Conservation (phyloP, 306 rosid genomes). For the Morella rubra region DNA sequence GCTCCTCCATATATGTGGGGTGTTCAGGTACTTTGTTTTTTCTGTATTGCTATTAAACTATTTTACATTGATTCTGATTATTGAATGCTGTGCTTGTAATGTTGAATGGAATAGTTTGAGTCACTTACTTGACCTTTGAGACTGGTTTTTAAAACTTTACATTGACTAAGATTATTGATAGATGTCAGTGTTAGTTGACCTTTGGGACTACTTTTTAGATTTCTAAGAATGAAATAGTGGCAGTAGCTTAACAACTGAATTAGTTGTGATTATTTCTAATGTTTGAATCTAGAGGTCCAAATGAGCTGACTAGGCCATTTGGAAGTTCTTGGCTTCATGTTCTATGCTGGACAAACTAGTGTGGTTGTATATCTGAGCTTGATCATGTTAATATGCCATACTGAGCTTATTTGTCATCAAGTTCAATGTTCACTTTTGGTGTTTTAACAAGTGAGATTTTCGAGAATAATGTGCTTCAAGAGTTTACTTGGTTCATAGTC, state of each 20-base stretch:
- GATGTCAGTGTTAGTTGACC: background rate
- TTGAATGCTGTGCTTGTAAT: slow-evolving; percentile 9
- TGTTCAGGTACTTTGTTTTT: slow-evolving; percentile 64
- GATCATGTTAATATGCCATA: background rate
- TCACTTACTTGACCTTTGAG: background rate
- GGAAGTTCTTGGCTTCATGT: background rate
- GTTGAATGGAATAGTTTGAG: background rate
- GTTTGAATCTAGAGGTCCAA: background rate
- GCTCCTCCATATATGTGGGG: slow-evolving; percentile 99
- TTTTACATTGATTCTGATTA: background rate
- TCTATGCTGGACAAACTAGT: background rate
- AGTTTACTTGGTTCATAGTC: background rate
- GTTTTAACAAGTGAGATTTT: background rate
- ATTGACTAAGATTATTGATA: background rate
- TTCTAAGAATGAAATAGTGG: background rate
- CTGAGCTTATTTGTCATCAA: background rate
- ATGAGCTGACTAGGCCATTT: background rate
- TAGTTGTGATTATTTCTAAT: background rate
- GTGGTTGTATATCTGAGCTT: background rate
- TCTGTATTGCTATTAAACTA: background rate
- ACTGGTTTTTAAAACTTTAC: background rate
- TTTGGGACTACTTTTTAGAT: background rate
- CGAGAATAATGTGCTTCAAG: background rate
- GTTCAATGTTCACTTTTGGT: background rate
- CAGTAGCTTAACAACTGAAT: background rate